Conservation (phyloP, 1,139 yeast genomes). For the Yamadazyma diddensiae region DNA sequence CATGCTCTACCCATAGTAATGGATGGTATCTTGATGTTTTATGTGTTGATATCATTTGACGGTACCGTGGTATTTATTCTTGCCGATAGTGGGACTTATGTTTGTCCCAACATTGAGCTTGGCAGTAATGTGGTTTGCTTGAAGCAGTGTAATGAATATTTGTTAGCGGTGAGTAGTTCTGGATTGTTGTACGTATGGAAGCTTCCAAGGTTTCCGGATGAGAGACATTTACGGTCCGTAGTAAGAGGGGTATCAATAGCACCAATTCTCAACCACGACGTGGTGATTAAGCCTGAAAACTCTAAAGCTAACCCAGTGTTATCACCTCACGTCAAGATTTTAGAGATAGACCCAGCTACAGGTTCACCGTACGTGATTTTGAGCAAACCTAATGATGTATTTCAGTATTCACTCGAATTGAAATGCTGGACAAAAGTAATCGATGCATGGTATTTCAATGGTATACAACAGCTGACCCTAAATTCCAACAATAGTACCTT, state of each 20-base stretch:
- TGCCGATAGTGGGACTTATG: constrained; percentile 53
- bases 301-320: constrained; percentile 7
- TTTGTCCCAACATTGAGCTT: constrained; percentile 53
- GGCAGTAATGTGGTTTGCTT: constrained; percentile 55
- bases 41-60: constrained; percentile 68
- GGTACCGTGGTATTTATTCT: constrained; percentile 70
- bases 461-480: constrained; percentile 3
- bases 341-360: constrained; percentile 29
- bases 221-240: constrained; percentile 22
- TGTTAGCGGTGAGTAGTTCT: constrained; percentile 53
- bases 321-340: constrained; percentile 25
- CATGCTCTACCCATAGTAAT: constrained; percentile 36
- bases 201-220: constrained; percentile 19
- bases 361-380: constrained; percentile 45
- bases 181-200: constrained; percentile 54
- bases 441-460: constrained; percentile 47
- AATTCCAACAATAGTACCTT: constrained; percentile 2
- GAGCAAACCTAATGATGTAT: constrained; percentile 33
- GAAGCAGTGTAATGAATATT: constrained; percentile 48
- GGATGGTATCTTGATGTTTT: constrained; percentile 28
- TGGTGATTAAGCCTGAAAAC: constrained; percentile 10
- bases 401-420: constrained; percentile 36
- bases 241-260: constrained; percentile 49
- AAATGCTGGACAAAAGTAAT: constrained; percentile 45
- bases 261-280: constrained; percentile 40